These are phyloP conservation scores for Raffaelea albimanens DNA, from an alignment of 2,329 filamentous ascomycete species.

Conservation along the genomic window DNA sequence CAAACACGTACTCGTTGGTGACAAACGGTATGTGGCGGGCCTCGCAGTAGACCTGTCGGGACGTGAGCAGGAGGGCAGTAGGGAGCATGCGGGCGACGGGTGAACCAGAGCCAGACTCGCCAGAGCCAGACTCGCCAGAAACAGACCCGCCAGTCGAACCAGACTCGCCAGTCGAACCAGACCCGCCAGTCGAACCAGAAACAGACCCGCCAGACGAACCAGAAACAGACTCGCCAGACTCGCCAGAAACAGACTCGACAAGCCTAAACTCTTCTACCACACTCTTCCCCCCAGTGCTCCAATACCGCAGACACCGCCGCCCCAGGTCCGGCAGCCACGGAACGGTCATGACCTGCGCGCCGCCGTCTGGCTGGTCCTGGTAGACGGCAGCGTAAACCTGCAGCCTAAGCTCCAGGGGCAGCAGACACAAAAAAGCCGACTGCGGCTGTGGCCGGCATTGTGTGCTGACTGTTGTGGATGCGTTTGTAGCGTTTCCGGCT, in stretches of 20 bases:
- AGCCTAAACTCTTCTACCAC: background rate
- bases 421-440: slow-evolving; percentile 13
- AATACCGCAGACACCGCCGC: background rate
- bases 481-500: no score
- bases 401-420: slow-evolving; percentile 36
- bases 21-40: slow-evolving; percentile 28
- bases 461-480: background rate
- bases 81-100: slow-evolving; percentile 29
- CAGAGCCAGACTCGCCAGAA: no score
- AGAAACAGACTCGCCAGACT: no score
- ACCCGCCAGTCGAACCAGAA: no score
- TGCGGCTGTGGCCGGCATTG: no score
- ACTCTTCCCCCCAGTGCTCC: background rate
- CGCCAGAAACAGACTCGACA: background rate
- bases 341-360: background rate
- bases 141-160: background rate
- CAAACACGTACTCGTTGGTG: slow-evolving; percentile 35
- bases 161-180: no score
- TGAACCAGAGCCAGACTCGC: slow-evolving; percentile 10
- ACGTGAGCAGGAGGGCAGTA: slow-evolving; percentile 26
- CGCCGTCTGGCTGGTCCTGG: background rate
- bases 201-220: background rate
- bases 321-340: background rate
- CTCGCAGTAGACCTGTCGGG: slow-evolving; percentile 33
- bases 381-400: slow-evolving; percentile 34